Evolutionary conservation across 179 eudicot species (phyloP).

Genomic region (Silene vulgaris): DNA sequence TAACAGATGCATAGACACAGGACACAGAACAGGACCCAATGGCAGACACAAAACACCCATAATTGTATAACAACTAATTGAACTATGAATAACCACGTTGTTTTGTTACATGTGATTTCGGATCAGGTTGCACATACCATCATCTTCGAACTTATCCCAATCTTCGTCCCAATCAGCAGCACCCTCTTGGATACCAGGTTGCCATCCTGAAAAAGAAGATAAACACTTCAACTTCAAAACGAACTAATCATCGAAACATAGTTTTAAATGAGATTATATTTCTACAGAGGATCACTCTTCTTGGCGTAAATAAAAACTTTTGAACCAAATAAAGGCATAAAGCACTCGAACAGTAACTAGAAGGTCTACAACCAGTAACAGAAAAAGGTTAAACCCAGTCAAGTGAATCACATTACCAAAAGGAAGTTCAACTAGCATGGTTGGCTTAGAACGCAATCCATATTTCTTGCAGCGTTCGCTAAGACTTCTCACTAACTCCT

Average conservation of each 20-base stretch:
- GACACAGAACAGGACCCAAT: neutral
- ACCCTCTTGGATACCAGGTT: conserved; percentile 82
- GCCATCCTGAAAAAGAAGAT: conserved; percentile 65
- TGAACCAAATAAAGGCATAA: neutral
- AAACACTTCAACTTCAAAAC: conserved; percentile 5
- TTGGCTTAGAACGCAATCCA: conserved; percentile 88
- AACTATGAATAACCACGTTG: neutral
- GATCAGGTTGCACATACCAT: conserved; percentile 47
- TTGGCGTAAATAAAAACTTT: neutral
- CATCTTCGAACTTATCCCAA: conserved; percentile 96
- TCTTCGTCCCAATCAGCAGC: conserved; percentile 96
- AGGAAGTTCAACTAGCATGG: conserved; percentile 87
- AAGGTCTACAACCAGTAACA: neutral
- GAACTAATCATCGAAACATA: neutral
- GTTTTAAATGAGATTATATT: neutral
- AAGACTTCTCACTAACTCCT: conserved; percentile 73
- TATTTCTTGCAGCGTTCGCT: conserved; percentile 95
- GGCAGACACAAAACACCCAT: neutral
- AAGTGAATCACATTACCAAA: conserved; percentile 53
- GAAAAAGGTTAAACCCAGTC: conserved; percentile 14
- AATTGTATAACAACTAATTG: neutral
- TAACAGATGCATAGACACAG: neutral
- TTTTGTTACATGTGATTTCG: neutral
- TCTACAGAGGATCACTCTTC: neutral
- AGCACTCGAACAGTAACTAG: neutral